Evolutionary conservation across 1,284 basidiomycete species (phyloP).

Genomic region (Cutaneotrichosporon sp.): DNA sequence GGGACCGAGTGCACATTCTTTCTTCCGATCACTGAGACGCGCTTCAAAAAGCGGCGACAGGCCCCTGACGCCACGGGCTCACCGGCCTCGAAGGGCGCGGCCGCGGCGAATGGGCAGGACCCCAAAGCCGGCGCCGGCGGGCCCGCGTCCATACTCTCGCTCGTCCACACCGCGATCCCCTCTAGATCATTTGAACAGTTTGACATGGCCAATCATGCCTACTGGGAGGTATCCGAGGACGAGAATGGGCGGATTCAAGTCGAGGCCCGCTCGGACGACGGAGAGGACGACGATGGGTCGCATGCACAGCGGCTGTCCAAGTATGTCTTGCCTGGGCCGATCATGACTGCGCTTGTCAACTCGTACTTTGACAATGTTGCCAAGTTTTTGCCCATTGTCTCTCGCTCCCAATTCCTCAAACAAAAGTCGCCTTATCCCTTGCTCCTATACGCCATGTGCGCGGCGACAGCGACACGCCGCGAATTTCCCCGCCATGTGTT

Average conservation of each 20-base stretch:
- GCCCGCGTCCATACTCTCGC: slow-evolving; percentile 59
- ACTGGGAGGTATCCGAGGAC: slow-evolving; percentile 68
- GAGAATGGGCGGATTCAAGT: slow-evolving; percentile 87
- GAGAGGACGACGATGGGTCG: slow-evolving; percentile 21
- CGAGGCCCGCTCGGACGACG: slow-evolving; percentile 54
- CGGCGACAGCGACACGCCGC: slow-evolving; percentile 77
- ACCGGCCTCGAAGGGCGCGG: slow-evolving; percentile 5
- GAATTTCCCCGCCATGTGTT: slow-evolving; percentile 78
- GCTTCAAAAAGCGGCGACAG: slow-evolving; percentile 89
- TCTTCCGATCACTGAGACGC: slow-evolving; percentile 93
- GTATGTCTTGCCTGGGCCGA: slow-evolving; percentile 57
- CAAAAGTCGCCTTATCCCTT: slow-evolving; percentile 50
- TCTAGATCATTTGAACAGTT: slow-evolving; percentile 77
- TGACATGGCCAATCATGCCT: slow-evolving; percentile 75
- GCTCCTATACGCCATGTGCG: slow-evolving; percentile 86
- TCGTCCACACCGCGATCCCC: slow-evolving; percentile 82
- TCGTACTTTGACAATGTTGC: slow-evolving; percentile 81
- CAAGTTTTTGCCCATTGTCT: slow-evolving; percentile 80
- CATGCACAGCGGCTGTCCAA: slow-evolving; percentile 22
- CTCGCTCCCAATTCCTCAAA: slow-evolving; percentile 75
- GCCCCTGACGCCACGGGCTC: neutral
- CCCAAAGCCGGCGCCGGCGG: neutral
- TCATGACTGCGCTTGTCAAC: slow-evolving; percentile 79
- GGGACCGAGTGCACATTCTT: slow-evolving; percentile 92
- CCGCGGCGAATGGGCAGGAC: slow-evolving; percentile 2